Conservation (phyloP, 257 asterid species). For the Solanum rostratum region DNA sequence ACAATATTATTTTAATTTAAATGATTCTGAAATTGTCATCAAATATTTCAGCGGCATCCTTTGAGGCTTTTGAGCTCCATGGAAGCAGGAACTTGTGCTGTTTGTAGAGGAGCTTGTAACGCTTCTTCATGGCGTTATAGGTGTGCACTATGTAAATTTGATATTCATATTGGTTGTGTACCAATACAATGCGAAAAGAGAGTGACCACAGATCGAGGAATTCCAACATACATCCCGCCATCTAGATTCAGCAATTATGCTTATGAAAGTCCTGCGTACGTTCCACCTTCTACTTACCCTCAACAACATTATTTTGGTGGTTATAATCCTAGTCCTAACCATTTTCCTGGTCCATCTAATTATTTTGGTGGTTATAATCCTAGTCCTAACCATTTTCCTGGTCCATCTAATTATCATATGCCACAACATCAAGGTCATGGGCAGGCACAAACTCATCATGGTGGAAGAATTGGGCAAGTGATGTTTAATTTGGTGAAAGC, state of each 20-base stretch:
- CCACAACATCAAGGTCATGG: background rate
- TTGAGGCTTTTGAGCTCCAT: background rate
- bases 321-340: background rate
- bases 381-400: background rate
- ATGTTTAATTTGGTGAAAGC: conserved; percentile 1
- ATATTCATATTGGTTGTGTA: conserved; percentile 14
- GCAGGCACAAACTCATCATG: background rate
- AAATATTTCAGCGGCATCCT: background rate
- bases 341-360: background rate
- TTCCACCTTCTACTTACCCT: background rate
- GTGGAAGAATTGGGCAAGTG: background rate
- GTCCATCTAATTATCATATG: background rate
- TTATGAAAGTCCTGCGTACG: background rate
- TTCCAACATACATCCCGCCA: background rate
- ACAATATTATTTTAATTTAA: background rate
- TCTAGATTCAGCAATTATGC: background rate
- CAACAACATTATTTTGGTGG: background rate
- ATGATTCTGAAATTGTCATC: background rate
- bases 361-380: background rate
- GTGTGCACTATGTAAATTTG: conserved; percentile 3
- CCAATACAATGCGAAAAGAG: background rate
- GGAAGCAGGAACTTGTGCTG: background rate
- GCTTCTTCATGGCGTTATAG: conserved; percentile 13
- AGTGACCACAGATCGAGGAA: background rate
- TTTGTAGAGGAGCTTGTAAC: background rate